These are phyloP conservation scores for Lichtheimia ramosa DNA, from an alignment of 371 early-diverging fungal species.

Conservation along the genomic window DNA sequence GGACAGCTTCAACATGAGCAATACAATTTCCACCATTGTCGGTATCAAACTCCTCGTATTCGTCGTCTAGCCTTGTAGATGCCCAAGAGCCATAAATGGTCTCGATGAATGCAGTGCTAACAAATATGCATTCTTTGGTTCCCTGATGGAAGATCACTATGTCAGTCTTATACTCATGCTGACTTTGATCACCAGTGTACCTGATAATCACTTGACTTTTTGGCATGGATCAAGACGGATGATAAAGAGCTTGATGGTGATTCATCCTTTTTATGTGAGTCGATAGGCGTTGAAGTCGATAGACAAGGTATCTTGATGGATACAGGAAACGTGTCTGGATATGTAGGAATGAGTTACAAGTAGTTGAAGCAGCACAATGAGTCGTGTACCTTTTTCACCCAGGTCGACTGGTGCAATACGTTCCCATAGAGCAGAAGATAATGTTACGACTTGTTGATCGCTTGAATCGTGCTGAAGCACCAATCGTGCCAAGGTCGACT, in stretches of 20 bases:
- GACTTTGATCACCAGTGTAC: background rate
- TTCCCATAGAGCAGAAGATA: constrained; percentile 20
- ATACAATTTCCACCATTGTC: constrained; percentile 15
- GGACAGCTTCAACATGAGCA: constrained; percentile 37
- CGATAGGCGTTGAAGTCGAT: constrained; percentile 9
- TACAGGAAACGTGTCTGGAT: constrained; percentile 7
- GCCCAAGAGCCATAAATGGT: constrained; percentile 39
- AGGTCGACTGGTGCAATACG: constrained; percentile 6
- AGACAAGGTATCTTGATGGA: constrained; percentile 19
- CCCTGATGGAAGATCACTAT: background rate
- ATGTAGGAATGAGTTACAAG: background rate
- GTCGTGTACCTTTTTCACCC: constrained; percentile 3
- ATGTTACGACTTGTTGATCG: constrained; percentile 12
- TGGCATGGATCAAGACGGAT: constrained; percentile 18
- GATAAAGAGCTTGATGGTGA: background rate
- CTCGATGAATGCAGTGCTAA: constrained; percentile 21
- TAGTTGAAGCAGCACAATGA: background rate
- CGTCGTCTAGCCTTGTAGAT: constrained; percentile 32
- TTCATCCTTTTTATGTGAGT: background rate
- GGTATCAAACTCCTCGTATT: constrained; percentile 22
- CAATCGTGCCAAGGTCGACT: constrained; percentile 10
- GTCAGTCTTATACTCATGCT: background rate
- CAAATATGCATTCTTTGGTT: constrained; percentile 16
- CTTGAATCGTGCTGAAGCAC: constrained; percentile 7
- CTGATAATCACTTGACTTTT: background rate